Evolutionary conservation across 2,329 filamentous ascomycete genomes (phyloP).

Genomic region (Curvularia hawaiiensis): DNA sequence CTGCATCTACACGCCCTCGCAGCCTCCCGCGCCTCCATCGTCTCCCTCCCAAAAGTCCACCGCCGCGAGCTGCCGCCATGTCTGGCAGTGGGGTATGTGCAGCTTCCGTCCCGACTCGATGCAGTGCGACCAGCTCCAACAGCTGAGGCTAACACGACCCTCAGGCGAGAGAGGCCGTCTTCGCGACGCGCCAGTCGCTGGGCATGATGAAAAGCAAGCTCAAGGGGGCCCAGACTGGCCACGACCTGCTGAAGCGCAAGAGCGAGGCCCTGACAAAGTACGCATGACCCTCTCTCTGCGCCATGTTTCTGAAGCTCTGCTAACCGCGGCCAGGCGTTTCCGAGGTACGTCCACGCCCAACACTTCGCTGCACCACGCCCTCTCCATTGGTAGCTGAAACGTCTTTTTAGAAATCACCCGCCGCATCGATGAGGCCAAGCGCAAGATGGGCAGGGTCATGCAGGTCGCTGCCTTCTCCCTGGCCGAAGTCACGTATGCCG

Average conservation of each 20-base stretch:
- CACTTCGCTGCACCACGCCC: constrained; percentile 4
- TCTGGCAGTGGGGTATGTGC: constrained; percentile 59
- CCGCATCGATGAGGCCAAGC: constrained; percentile 97
- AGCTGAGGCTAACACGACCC: constrained; percentile 28
- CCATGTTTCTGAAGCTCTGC: constrained; percentile 12
- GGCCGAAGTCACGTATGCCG: constrained; percentile 95
- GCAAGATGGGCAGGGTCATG: constrained; percentile 99
- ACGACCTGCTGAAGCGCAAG: constrained; percentile 95
- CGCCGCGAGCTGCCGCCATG: constrained; percentile 48
- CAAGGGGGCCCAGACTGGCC: constrained; percentile 77
- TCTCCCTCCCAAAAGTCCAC: constrained; percentile 2
- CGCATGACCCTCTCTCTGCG: constrained; percentile 32
- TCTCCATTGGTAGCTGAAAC: constrained; percentile 31
- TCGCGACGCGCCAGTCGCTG: constrained; percentile 95
- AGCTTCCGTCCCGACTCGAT: constrained; percentile 1
- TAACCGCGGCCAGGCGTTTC: constrained; percentile 68
- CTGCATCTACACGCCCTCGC: constrained; percentile 6
- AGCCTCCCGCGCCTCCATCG: neutral
- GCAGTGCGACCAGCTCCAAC: constrained; percentile 25
- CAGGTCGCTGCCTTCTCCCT: constrained; percentile 98
- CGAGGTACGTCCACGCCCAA: constrained; percentile 66
- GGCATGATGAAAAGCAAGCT: constrained; percentile 98
- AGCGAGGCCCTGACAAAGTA: constrained; percentile 98
- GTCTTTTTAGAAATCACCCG: constrained; percentile 75
- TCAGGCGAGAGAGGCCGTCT: constrained; percentile 93